phyloP scores from a whole-genome alignment of 352 stramenopile genomes.

The Globisporangium middletonii region DNA sequence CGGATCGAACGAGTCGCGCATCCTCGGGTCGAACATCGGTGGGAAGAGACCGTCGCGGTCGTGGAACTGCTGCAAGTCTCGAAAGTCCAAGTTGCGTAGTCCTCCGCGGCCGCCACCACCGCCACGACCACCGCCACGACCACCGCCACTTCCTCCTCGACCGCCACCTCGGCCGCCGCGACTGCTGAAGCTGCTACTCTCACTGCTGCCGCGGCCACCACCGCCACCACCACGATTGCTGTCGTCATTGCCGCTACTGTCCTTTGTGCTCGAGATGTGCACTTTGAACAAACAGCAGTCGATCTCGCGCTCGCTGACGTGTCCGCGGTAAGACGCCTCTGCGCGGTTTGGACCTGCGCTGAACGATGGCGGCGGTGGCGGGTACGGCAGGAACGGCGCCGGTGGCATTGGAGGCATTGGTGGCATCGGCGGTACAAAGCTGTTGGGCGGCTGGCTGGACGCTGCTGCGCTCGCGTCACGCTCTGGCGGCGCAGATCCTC shows the following conservation, averaged over 20 bases:
- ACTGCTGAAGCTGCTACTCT: not conserved
- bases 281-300: constrained; percentile 38
- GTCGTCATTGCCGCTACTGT: constrained; percentile 1
- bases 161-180: not conserved
- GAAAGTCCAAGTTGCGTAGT: not conserved
- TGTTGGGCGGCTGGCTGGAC: no score
- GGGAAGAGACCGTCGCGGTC: constrained; percentile 6
- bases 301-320: constrained; percentile 22
- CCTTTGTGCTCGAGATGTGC: constrained; percentile 16
- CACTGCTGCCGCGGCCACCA: constrained; percentile 10
- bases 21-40: not conserved
- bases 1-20: no score
- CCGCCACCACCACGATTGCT: constrained; percentile 10
- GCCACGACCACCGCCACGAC: constrained; percentile 12
- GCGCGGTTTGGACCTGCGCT: not conserved
- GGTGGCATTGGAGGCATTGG: constrained; percentile 12
- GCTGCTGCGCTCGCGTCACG: not conserved
- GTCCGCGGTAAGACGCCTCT: constrained; percentile 18
- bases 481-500: not conserved
- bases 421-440: not conserved
- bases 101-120: not conserved
- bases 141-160: constrained; percentile 10
- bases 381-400: constrained; percentile 3
- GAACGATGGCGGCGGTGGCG: not conserved
- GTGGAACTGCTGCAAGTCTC: constrained; percentile 1